These are phyloP conservation scores for Patellifolia procumbens DNA, from an alignment of 179 eudicot genomes.

Conservation along the genomic window DNA sequence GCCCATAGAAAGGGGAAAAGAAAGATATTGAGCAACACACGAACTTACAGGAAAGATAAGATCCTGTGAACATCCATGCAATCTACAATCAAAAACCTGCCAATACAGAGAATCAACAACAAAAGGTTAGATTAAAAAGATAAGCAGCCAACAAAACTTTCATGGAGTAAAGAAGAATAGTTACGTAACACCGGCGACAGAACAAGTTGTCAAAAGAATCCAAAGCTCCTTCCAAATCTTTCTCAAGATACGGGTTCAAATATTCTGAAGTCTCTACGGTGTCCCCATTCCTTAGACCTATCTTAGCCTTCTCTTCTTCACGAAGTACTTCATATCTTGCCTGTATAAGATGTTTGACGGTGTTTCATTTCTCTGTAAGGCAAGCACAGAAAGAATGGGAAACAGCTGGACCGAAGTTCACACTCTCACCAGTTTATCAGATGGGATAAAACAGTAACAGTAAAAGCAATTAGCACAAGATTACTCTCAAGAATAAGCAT, in stretches of 20 bases:
- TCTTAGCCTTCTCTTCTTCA: slow-evolving; percentile 46
- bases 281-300: slow-evolving; percentile 37
- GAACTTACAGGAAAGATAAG: slow-evolving; percentile 84
- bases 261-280: slow-evolving; percentile 39
- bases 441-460: slow-evolving; percentile 24
- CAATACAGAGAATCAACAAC: slow-evolving; percentile 29
- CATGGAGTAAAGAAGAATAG: slow-evolving; percentile 18
- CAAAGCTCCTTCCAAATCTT: slow-evolving; percentile 93
- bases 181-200: slow-evolving; percentile 96
- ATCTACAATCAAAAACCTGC: slow-evolving; percentile 96
- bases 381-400: slow-evolving; percentile 78
- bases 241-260: slow-evolving; percentile 65
- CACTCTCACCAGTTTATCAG: slow-evolving; percentile 53
- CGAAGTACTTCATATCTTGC: slow-evolving; percentile 84
- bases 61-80: slow-evolving; percentile 99
- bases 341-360: slow-evolving; percentile 92
- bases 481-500: slow-evolving; percentile 4
- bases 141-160: background rate
- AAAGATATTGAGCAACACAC: background rate
- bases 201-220: slow-evolving; percentile 97
- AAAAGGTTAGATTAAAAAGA: slow-evolving; percentile 16
- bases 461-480: slow-evolving; percentile 20
- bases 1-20: background rate
- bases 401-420: slow-evolving; percentile 77
- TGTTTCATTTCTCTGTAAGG: slow-evolving; percentile 88